Evolutionary conservation across 352 stramenopile genomes (phyloP).

Genomic region (Globisporangium irregulare): DNA sequence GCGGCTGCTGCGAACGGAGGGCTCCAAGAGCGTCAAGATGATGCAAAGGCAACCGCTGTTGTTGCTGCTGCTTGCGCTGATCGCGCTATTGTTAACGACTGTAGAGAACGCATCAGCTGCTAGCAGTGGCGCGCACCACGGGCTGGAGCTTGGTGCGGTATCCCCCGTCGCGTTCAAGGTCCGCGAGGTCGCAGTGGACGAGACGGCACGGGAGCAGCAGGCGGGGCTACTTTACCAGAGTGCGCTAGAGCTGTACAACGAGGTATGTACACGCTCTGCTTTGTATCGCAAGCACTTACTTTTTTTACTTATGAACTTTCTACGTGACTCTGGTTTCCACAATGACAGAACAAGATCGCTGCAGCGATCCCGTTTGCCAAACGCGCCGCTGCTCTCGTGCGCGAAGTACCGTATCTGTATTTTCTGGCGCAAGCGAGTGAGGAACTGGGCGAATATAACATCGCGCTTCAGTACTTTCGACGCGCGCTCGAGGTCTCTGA

Average conservation of each 20-base stretch:
- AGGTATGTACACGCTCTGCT: neutral
- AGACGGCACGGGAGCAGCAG: neutral
- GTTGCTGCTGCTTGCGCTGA: neutral
- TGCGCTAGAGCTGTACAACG: neutral
- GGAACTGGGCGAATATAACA: neutral
- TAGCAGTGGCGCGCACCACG: neutral
- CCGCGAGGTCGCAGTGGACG: neutral
- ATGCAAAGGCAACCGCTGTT: neutral
- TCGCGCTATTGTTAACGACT: neutral
- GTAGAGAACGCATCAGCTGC: neutral
- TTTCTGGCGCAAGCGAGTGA: slow-evolving; percentile 11
- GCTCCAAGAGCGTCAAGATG: neutral
- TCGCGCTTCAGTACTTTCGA: slow-evolving; percentile 4
- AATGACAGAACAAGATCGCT: slow-evolving; percentile 5
- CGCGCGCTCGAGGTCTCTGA: neutral
- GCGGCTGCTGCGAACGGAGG: neutral
- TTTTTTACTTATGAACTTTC: neutral
- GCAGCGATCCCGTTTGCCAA: slow-evolving; percentile 4
- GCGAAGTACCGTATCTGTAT: slow-evolving; percentile 4
- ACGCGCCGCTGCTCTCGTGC: neutral
- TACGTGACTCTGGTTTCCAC: neutral
- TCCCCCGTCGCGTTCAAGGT: too few species aligned
- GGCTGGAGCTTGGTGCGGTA: neutral
- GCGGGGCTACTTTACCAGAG: slow-evolving; percentile 1
- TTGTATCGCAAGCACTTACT: neutral